A percentile compares a stretch with the other conserved stretches of the same genome.
These are phyloP conservation scores for Stereocaulon alpinum DNA, from an alignment of 495 filamentous ascomycete genomes.

Conservation along the genomic window DNA sequence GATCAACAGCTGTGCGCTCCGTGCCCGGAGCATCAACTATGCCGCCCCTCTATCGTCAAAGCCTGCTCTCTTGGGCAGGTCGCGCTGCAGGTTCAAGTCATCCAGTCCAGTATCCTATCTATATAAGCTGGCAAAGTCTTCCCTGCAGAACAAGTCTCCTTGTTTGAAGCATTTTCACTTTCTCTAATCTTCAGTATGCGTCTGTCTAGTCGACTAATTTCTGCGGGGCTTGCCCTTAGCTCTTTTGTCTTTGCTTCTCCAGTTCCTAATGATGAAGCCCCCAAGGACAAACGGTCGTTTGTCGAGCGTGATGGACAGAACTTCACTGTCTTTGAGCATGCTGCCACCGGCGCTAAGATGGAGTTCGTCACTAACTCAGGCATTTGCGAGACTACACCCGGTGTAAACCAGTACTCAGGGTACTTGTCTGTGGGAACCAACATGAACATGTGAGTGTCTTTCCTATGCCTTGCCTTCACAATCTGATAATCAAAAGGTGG, in stretches of 20 bases:
- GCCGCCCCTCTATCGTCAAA: not conserved
- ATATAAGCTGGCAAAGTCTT: constrained; percentile 7
- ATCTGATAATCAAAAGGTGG: constrained; percentile 7
- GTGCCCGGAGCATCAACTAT: not conserved
- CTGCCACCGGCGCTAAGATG: constrained; percentile 38
- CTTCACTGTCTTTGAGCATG: constrained; percentile 44
- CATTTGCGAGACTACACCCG: constrained; percentile 45
- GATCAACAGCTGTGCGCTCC: not conserved
- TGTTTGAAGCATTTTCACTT: not conserved
- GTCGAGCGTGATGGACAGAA: constrained; percentile 35
- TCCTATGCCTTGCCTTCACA: not conserved
- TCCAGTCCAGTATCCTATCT: not conserved
- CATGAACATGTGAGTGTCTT: constrained; percentile 38
- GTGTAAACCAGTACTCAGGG: constrained; percentile 47
- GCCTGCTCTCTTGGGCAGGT: constrained; percentile 3
- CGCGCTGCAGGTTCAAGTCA: constrained; percentile 2
- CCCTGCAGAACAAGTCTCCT: not conserved
- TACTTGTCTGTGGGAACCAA: constrained; percentile 43
- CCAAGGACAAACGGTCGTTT: constrained; percentile 34
- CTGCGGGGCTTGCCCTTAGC: constrained; percentile 18
- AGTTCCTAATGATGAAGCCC: constrained; percentile 1
- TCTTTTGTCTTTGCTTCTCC: constrained; percentile 24
- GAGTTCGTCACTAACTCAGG: constrained; percentile 48
- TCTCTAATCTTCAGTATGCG: constrained; percentile 9
- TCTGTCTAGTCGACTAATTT: constrained; percentile 12